Base-by-base conservation (phyloP, 2,329 filamentous ascomycete genomes). In the Pseudonectria buxi region DNA sequence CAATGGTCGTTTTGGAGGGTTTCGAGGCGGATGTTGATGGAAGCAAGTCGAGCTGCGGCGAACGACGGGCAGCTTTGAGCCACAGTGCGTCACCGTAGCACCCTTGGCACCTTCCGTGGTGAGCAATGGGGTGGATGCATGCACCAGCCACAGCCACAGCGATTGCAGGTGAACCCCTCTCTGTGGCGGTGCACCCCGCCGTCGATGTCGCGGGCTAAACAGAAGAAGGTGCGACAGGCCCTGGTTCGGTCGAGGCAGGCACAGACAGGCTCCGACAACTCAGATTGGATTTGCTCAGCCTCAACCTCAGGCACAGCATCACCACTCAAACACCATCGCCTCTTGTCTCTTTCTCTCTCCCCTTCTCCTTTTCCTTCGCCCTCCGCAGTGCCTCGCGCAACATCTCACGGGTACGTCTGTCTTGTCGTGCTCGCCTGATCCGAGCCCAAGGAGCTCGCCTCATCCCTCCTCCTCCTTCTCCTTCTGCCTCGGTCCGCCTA, bases 31-130 rank as follows among this genome's bases (percentile, higher is more conserved):
- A 50, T 31, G 38, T 36, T 37, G 43, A 56, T 58, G 56, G 56
- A 58, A 59, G 42, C 52, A 46, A 33, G 43, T 41, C 48, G 55
- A 55, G 32, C 24, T 14, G 28, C 18, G 32, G 22, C 24, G 29
- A 14, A 28, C 10, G 33, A 14, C 22, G 30, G 30, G 28, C 32
- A 45, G 47, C 45, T 52, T 37, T 26, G 39, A 46, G 49, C 49
- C 49, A 52, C 47, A 51, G 30, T 51, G 49, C 49, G 46, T 51
- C 49, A 51, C 49, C 25, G 30, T 44, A 45, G 49, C 46, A 48
- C 48, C 28, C 26, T 25, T 26, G 26, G 32, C 24, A 34, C 27
- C 14, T 26, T 24, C 24, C 12, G 10, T 10, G 7, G 12, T 31
- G 27, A 16, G 10, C 16, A 37, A 30, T 27, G 29, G 24, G n/a